phyloP scores from a whole-genome alignment of 2,329 filamentous ascomycete species.

The Bertia moriformis region DNA sequence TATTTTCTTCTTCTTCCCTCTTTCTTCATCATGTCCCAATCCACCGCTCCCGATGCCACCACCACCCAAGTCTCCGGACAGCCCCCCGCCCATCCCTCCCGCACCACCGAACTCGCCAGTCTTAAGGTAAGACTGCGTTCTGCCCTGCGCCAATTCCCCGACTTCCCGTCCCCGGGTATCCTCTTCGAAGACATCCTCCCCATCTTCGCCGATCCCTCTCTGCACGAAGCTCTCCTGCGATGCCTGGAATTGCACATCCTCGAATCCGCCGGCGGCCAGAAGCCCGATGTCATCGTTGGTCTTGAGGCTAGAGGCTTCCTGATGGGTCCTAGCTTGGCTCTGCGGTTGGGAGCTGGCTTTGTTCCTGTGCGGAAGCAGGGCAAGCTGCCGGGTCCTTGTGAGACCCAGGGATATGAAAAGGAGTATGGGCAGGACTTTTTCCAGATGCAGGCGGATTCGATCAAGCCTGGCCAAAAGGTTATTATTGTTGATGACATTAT shows the following conservation, averaged over 20 bases:
- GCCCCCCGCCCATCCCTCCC: constrained; percentile 43
- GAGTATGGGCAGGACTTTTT: constrained; percentile 93
- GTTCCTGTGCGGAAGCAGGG: constrained; percentile 89
- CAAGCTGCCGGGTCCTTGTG: constrained; percentile 81
- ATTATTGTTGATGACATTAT: constrained; percentile 96
- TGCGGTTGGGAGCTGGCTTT: constrained; percentile 71
- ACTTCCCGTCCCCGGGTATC: constrained; percentile 86
- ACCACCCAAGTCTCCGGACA: constrained; percentile 15
- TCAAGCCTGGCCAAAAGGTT: constrained; percentile 76
- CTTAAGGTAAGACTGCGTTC: constrained; percentile 56
- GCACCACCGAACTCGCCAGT: constrained; percentile 51
- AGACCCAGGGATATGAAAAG: constrained; percentile 78
- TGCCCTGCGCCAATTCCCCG: constrained; percentile 70
- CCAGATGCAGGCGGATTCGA: constrained; percentile 80
- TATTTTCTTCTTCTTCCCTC: constrained; percentile 4
- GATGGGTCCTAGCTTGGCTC: constrained; percentile 78
- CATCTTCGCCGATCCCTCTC: constrained; percentile 65
- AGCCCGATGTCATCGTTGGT: constrained; percentile 81
- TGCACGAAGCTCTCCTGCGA: constrained; percentile 65
- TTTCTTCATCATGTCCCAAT: constrained; percentile 17
- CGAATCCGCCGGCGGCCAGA: constrained; percentile 40
- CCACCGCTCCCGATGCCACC: constrained; percentile 7
- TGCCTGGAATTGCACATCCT: constrained; percentile 74
- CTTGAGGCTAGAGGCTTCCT: constrained; percentile 90
- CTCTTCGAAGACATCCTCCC: constrained; percentile 97